Evolutionary conservation across 148 eudicot species (phyloP), one percentile per base, ranked within the genome.

Genomic region (Oxyria digyna): DNA sequence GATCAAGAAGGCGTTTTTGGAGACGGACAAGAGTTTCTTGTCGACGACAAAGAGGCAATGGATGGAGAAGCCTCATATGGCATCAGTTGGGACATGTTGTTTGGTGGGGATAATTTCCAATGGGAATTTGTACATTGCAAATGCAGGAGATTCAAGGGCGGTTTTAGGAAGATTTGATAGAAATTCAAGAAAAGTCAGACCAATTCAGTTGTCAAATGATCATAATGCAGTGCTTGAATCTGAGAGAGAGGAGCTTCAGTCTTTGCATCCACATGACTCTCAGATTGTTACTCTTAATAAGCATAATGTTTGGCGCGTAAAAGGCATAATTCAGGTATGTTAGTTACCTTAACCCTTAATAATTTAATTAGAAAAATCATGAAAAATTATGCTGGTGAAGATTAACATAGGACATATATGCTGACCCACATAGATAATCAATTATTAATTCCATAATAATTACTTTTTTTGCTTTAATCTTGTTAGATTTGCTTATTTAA

Each of bases 271-370:
- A 1, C 43, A 83, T 72, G 97, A 91, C 66, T 70, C 96, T 6
- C 74, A 82, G 32, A 86, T 91, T 43, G 92, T 91, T 74, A 88
- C 87, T 70, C 77, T 76, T 21, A 91, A 82, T 21, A 91, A 82
- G 74, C 92, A 87, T 77, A 85, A 87, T 55, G 92, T 80, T 52
- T 91, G 97, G 96, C 92, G 97, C 14, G 97, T 91, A 42, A 91
- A 91, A 80, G 97, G 97, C 41, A 74, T 87, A 65, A 88, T 91
- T 75, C 96, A 89, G 97, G 97, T 91, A 79, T 13, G 41, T 66
- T 35, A 12, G 24, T 3, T 42, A 1, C 52, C 52, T n/a, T 1
- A 6, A 54, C 14, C 27, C 50, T 45, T 15, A 45, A 15, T n/a
- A n/a, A n/a, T 42, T 42, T 0, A 42, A 14, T 42, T 42, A 42